phyloP scores from a whole-genome alignment of 2,329 filamentous ascomycete genomes.

The Colletotrichum cuscutae region DNA sequence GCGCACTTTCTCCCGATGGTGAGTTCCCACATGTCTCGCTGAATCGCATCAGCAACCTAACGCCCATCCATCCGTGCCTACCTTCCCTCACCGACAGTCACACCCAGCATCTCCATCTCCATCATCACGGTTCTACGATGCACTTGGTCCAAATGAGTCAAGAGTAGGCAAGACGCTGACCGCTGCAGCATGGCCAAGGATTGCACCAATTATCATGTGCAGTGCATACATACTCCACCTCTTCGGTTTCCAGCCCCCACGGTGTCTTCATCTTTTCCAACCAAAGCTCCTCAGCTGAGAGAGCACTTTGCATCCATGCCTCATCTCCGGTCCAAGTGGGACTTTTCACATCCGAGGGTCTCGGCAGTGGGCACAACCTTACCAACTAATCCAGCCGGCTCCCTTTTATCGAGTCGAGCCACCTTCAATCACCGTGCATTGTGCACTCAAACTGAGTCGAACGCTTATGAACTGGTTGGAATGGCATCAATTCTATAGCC shows the following conservation, averaged over 20 bases:
- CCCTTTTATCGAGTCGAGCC: background rate
- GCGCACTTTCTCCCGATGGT: constrained; percentile 11
- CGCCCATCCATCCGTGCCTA: background rate
- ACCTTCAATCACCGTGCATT: background rate
- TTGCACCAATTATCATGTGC: background rate
- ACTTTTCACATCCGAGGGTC: constrained; percentile 4
- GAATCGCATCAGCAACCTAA: constrained; percentile 8
- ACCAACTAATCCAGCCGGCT: background rate
- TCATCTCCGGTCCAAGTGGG: background rate
- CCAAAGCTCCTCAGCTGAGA: background rate
- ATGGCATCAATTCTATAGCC: constrained; percentile 14
- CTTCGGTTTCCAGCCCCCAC: background rate
- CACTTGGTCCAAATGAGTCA: background rate
- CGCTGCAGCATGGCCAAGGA: background rate
- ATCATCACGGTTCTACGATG: constrained; percentile 4
- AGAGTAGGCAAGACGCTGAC: background rate
- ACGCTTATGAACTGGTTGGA: background rate
- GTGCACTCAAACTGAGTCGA: background rate
- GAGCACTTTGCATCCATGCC: background rate
- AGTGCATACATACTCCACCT: constrained; percentile 19
- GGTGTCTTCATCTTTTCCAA: background rate
- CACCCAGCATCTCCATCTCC: background rate
- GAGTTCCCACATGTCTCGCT: constrained; percentile 22
- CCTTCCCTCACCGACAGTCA: background rate
- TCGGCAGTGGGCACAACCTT: constrained; percentile 10